Base-by-base conservation (phyloP, 1,284 basidiomycete species). In the Microbotryum silenes-acaulis region DNA sequence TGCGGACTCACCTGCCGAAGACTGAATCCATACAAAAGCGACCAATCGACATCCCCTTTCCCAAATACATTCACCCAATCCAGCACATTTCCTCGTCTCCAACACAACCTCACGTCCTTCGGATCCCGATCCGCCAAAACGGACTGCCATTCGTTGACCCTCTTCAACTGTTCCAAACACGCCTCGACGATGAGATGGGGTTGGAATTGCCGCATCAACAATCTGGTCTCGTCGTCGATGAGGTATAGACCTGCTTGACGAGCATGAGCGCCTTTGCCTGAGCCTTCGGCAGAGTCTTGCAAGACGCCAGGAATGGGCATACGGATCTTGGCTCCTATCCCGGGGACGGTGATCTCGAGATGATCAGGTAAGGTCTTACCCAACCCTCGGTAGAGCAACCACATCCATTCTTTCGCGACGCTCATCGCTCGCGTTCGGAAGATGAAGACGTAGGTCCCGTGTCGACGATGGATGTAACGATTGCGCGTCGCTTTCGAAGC, bases 361-460 rank as follows among this genome's bases (percentile, higher is more conserved):
- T 21, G n/a, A 2, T 48, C 54, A 25, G 68, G 57, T 7, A 64
- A 50, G 10, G 50, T 31, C 18, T 65, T 66, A 5, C 68, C 66
- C 14, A 71, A 64, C 4, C 57, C 56, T 31, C 58, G 57, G 31
- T 62, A 62, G 1, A 71, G 63, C 2, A 62, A 55, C 64, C 68
- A 69, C 45, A 68, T 59, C 70, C 70, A 71, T 33, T 66, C 60
- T 42, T 71, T 65, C 3, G 70, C 60, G 1, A 60, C 58, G 12
- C 59, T 48, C 20, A 56, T 59, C 44, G 64, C 61, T 6, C 64
- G 49, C 8, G 70, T 47, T 18, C 68, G 62, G 20, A 71, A 64
- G 14, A 69, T 58, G 61, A 63, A 71, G 57, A 71, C 56, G 55
- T 66, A 68, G 20, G 70, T 71, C 0, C 70, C 70, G n/a, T 59